Percentiles rank a stretch among this genome's conserved stretches.
phyloP scores from a whole-genome alignment of 2,329 filamentous ascomycete species.

The Fusarium tuaranense region DNA sequence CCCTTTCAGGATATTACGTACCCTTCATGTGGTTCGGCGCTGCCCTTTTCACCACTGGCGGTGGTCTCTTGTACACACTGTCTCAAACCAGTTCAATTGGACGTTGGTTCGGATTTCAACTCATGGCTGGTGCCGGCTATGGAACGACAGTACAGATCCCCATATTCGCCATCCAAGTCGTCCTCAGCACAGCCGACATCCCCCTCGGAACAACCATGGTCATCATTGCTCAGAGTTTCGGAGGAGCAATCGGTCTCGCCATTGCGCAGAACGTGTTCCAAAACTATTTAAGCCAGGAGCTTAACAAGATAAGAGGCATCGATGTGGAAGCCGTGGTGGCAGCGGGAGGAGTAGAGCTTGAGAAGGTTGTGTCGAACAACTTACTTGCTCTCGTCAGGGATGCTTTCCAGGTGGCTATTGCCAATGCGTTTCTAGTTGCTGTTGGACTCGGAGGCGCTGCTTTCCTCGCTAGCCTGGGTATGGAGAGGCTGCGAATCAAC shows the following conservation, averaged over 20 bases:
- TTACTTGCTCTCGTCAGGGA: conserved; percentile 21
- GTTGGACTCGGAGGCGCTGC: conserved; percentile 29
- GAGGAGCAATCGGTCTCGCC: conserved; percentile 47
- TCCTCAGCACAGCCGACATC: conserved; percentile 54
- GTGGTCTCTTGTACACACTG: conserved; percentile 38
- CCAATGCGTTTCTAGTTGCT: conserved; percentile 36
- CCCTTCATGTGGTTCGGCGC: conserved; percentile 40
- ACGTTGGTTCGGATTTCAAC: conserved; percentile 59
- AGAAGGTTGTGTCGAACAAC: conserved; percentile 18
- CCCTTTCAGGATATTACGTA: conserved; percentile 28
- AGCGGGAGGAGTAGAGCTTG: conserved; percentile 23
- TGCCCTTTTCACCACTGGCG: conserved; percentile 23
- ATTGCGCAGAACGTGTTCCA: conserved; percentile 40
- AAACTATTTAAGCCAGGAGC: conserved; percentile 11
- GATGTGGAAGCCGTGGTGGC: conserved; percentile 25
- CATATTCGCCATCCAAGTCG: conserved; percentile 57
- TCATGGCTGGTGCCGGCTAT: conserved; percentile 55
- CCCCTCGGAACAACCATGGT: conserved; percentile 56
- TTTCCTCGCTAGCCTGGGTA: conserved; percentile 32
- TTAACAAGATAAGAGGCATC: conserved; percentile 15
- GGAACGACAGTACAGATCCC: conserved; percentile 57
- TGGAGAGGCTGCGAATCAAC: conserved; percentile 31
- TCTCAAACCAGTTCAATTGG: conserved; percentile 45
- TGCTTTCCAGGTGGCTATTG: conserved; percentile 30
- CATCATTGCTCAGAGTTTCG: conserved; percentile 59